These are phyloP conservation scores for Talaromyces sp. DNA, from an alignment of 2,329 filamentous ascomycete genomes.

Conservation along the genomic window DNA sequence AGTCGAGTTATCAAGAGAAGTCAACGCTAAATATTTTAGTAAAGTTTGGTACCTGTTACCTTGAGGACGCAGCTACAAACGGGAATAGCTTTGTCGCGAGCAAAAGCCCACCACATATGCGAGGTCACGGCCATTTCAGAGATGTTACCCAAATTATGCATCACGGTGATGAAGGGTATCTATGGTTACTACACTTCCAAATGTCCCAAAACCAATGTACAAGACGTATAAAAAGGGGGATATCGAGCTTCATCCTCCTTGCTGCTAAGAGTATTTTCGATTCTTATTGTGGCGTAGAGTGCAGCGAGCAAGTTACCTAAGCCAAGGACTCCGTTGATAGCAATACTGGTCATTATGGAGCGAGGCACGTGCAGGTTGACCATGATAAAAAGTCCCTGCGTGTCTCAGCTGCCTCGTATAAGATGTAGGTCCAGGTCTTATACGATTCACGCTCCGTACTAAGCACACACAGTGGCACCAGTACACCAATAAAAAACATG, in stretches of 20 bases:
- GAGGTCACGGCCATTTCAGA: conserved; percentile 29
- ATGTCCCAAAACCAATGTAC: background rate
- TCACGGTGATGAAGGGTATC: background rate
- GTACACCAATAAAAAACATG: background rate
- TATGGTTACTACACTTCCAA: background rate
- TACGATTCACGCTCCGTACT: background rate
- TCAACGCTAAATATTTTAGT: conserved; percentile 15
- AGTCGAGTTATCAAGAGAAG: background rate
- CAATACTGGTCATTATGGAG: conserved; percentile 38
- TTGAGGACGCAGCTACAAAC: conserved; percentile 24
- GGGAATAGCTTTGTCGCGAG: conserved; percentile 24
- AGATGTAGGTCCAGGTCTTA: background rate
- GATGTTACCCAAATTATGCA: conserved; percentile 1
- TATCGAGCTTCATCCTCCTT: background rate
- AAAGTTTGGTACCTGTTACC: conserved; percentile 26
- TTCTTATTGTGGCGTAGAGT: background rate
- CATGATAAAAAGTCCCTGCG: conserved; percentile 3
- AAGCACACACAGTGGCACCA: background rate
- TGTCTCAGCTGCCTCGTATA: background rate
- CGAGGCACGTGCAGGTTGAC: conserved; percentile 34
- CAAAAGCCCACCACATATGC: conserved; percentile 44
- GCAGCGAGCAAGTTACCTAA: background rate
- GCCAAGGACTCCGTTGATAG: conserved; percentile 1
- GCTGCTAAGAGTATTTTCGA: background rate
- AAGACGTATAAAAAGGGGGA: background rate